Evolutionary conservation across 306 rosid genomes (phyloP).

Genomic region (Fragaria vesca): DNA sequence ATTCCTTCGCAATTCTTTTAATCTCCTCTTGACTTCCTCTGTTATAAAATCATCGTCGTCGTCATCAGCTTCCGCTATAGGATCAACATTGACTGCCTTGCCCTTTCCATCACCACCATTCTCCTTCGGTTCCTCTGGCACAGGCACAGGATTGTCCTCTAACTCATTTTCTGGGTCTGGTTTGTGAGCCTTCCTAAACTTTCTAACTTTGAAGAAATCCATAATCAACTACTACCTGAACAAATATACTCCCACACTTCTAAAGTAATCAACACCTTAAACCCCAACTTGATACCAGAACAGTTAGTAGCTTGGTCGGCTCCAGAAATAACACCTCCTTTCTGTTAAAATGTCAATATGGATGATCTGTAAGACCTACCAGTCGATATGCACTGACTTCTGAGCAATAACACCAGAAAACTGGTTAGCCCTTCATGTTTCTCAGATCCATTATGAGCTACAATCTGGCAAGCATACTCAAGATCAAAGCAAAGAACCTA

Average conservation of each 20-base stretch:
- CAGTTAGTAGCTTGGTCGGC: neutral
- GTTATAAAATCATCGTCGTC: slow-evolving; percentile 87
- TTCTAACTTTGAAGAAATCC: slow-evolving; percentile 73
- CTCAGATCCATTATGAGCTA: slow-evolving; percentile 12
- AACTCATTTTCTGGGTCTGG: slow-evolving; percentile 39
- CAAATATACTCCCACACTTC: neutral
- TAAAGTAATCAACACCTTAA: slow-evolving; percentile 24
- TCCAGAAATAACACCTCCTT: slow-evolving; percentile 1
- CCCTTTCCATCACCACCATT: slow-evolving; percentile 32
- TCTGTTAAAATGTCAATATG: neutral
- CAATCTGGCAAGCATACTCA: slow-evolving; percentile 11
- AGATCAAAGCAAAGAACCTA: slow-evolving; percentile 23
- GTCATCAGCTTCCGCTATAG: slow-evolving; percentile 60
- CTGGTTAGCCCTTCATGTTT: neutral
- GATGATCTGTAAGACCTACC: slow-evolving; percentile 1
- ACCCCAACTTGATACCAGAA: slow-evolving; percentile 29
- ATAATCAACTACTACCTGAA: slow-evolving; percentile 24
- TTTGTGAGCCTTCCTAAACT: slow-evolving; percentile 63
- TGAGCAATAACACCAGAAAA: slow-evolving; percentile 14
- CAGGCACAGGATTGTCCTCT: slow-evolving; percentile 41
- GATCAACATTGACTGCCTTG: slow-evolving; percentile 53
- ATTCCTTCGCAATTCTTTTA: slow-evolving; percentile 88
- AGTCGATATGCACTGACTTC: neutral
- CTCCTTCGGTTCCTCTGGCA: slow-evolving; percentile 47
- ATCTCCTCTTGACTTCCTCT: slow-evolving; percentile 85